A percentile compares a stretch with the other conserved stretches of the same genome.
Conservation (phyloP, 1,284 basidiomycete genomes). For the Microbotryomycetes sp. region DNA sequence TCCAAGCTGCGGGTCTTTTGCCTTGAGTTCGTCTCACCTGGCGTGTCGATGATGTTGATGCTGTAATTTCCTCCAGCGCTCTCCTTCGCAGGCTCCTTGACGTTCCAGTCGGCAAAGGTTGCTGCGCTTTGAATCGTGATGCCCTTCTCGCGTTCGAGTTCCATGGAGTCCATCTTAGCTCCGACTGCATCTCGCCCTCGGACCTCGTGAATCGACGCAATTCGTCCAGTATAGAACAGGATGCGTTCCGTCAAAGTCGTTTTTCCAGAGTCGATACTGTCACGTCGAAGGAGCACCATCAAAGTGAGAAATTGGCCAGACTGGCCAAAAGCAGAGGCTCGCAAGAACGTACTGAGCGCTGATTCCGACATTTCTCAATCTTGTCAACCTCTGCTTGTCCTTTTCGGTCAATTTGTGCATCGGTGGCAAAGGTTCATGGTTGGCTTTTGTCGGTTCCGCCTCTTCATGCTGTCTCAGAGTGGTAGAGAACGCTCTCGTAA, state of each 20-base stretch:
- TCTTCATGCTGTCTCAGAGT: constrained; percentile 11
- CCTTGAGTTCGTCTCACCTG: constrained; percentile 50
- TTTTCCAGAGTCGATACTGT: constrained; percentile 75
- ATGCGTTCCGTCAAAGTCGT: constrained; percentile 98
- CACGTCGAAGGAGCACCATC: neutral
- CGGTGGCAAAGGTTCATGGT: constrained; percentile 17
- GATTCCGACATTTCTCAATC: constrained; percentile 45
- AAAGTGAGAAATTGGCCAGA: neutral
- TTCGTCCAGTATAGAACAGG: constrained; percentile 92
- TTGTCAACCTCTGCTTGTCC: constrained; percentile 38
- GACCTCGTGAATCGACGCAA: constrained; percentile 95
- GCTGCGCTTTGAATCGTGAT: constrained; percentile 99
- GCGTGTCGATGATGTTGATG: constrained; percentile 98
- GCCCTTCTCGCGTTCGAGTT: constrained; percentile 95
- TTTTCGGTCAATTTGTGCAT: constrained; percentile 18
- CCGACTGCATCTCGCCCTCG: constrained; percentile 89
- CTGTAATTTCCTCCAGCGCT: constrained; percentile 70
- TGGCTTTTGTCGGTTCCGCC: constrained; percentile 16
- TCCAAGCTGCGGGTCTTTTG: constrained; percentile 29
- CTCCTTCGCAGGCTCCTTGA: constrained; percentile 38
- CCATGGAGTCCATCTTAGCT: constrained; percentile 99
- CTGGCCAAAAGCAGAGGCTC: neutral
- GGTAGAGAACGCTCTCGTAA: too few species aligned
- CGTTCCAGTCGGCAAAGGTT: constrained; percentile 93
- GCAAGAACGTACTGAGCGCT: constrained; percentile 42